Base-by-base conservation (phyloP, 116 monocot genomes). In the Cymodocea nodosa region DNA sequence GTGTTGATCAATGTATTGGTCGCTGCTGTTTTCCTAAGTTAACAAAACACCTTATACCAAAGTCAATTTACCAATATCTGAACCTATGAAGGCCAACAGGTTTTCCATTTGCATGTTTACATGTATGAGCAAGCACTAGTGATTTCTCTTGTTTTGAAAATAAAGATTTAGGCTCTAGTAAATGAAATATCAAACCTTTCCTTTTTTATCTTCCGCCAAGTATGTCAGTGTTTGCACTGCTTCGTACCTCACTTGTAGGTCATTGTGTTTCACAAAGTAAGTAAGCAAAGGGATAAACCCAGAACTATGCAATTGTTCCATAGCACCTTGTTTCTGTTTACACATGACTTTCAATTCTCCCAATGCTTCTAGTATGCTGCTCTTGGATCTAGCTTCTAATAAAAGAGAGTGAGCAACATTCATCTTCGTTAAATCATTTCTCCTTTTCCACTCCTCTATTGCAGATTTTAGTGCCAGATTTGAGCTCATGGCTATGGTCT, bases 381-480 rank as follows among this genome's bases (percentile, higher is more conserved):
- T 56, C 36, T 78, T 75, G n/a, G 80, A 75, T 5, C 52, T 54
- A 4, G 69, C 77, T 57, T 71, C 63, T 0, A 60, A 70, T 15
- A 87, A 59, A 52, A 77, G 75, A 13, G 65, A 71, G 16, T 64
- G 70, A 10, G 80, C 89, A 30, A 81, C 61, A 35, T 69, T 80
- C 22, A 89, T 72, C 62, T 78, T 78, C 12, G 56, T 78, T 20
- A 35, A 62, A 66, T 83, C 86, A 70, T 82, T 89, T 72, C 85
- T 82, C 56, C 51, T 61, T 23, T 74, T 72, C 85, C 89, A 89
- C 67, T 89, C 85, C 5, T 50, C 62, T 48, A 85, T 85, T 34
- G 60, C 81, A 40, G 65, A 73, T 72, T 80, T 82, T 54, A 89
- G 25, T 37, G 89, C 82, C 11, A 81, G 52, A 65, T 89, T 89